Evolutionary conservation across 1,284 basidiomycete genomes (phyloP), one percentile per base, ranked within the genome.

Genomic region (Ceratobasidium sp.): DNA sequence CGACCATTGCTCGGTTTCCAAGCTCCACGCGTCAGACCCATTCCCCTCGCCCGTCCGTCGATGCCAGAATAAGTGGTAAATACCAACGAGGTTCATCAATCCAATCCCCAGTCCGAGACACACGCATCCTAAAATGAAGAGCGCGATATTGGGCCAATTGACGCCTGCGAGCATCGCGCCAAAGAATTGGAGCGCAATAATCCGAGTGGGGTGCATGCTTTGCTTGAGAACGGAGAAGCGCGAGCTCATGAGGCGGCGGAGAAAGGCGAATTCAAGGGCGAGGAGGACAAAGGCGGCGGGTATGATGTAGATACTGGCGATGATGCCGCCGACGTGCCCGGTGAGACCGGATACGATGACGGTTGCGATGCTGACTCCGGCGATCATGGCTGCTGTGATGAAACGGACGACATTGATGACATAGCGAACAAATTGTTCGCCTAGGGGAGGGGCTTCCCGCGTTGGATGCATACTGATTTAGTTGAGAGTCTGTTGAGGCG

Each of bases 21-120:
- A n/a, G 21, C 32, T 41, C 61, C 49, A 67, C 2, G 30, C 63
- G 8, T 67, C 47, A 35, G 30, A 38, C 63, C 63, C 63, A 11
- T 23, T 18, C 50, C 54, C 63, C 14, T 67, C 28, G 14, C 63
- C 47, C 14, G 26, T 28, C 30, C n/a, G 14, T 4, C 49, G 35
- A 26, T 38, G 43, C 63, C 63, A 67, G 49, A 52, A 55, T 16
- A 67, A 9, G 44, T 67, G 49, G 21, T 67, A 67, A 9, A 67
- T 32, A 1, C 49, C 63, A 18, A 67, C 35, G 23, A 67, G 63
- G 26, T 67, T 67, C 63, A 67, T 67, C 23, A 67, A 21, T 16
- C 63, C 63, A 23, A 67, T 41, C 30, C 32, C 21, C 49, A 67
- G 14, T 5, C 63, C 63, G 35, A 67, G 54, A 30, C 32, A 47